Base-by-base conservation (phyloP, 2,329 filamentous ascomycete species). In the Magnaporthiopsis poae region DNA sequence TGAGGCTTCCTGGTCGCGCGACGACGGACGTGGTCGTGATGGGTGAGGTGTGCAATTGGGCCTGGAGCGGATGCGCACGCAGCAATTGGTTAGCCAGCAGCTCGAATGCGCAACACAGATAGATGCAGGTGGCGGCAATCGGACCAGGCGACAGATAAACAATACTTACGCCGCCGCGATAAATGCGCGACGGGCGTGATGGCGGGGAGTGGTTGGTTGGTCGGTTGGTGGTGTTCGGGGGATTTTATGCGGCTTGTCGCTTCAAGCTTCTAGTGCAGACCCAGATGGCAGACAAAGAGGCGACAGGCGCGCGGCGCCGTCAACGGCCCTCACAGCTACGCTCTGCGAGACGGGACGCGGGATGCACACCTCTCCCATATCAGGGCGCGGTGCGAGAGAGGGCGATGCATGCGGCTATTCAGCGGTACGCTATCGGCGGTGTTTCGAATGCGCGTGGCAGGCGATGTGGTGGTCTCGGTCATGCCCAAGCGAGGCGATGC, bases 271-370 rank as follows among this genome's bases (percentile, higher is more conserved):
- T 56, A 56, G 46, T 56, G 46, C 46, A 56, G 46, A 21, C 18
- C 46, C 46, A 13, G n/a, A 46, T 15, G 39, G 15, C 39, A 46
- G 39, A 9, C 15, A 56, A 25, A 56, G 21, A 21, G n/a, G 46
- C 46, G 46, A 56, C 46, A 18, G 46, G 46, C 46, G 46, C 46
- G 46, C 46, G 46, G 46, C 7, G 29, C 61, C 61, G 61, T 62
- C 61, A 36, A 62, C 33, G 61, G 27, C 31, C 61, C 61, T 62
- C 61, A 62, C 61, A 39, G 61, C 13, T 21, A n/a, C 46, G 61
- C 61, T 33, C 61, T 62, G 27, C 27, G 11, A 62, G 33, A 18
- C 5, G 61, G 27, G 61, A 62, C 33, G 21, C 13, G 33, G 39
- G 61, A 33, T 25, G 29, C 29, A 33, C 21, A 36, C 61, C 29